Evolutionary conservation across 768 basidiomycete genomes (phyloP).

Genomic region (Roridomyces roridus): DNA sequence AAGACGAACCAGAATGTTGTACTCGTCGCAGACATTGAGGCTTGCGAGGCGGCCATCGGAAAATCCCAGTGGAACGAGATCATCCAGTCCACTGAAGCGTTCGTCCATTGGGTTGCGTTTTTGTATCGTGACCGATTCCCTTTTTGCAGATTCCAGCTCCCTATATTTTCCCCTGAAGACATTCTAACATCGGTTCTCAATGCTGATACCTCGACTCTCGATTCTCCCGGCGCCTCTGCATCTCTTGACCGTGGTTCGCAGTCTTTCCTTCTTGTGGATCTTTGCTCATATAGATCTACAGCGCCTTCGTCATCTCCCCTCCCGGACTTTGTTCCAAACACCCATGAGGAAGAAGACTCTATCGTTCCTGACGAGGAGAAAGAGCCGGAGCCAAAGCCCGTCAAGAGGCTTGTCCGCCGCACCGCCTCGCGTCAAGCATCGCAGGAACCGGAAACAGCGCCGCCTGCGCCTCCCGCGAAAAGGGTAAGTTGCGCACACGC

Average conservation of each 20-base stretch:
- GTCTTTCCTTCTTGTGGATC: neutral
- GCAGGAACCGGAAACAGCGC: conserved; percentile 35
- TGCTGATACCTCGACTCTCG: conserved; percentile 39
- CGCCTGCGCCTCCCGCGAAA: conserved; percentile 33
- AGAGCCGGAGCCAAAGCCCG: conserved; percentile 20
- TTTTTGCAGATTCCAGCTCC: conserved; percentile 43
- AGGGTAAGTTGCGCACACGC: conserved; percentile 30
- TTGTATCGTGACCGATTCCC: neutral
- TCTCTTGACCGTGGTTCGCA: conserved; percentile 24
- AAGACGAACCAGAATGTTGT: conserved; percentile 57
- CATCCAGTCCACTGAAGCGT: conserved; percentile 58
- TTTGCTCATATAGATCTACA: conserved; percentile 1
- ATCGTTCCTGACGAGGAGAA: conserved; percentile 32
- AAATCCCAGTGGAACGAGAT: conserved; percentile 60
- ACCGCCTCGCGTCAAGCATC: conserved; percentile 49
- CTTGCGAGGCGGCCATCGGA: conserved; percentile 58
- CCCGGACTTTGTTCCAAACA: conserved; percentile 59
- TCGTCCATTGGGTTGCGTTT: conserved; percentile 15
- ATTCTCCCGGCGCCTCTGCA: conserved; percentile 21
- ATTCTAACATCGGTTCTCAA: conserved; percentile 58
- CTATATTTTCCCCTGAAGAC: conserved; percentile 51
- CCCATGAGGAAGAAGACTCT: conserved; percentile 57
- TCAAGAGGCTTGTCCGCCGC: conserved; percentile 38
- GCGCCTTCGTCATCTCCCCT: conserved; percentile 41
- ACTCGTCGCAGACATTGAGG: conserved; percentile 56